Percentiles rank a stretch among this genome's conserved stretches.
Conservation (phyloP, 805 yeast genomes). For the Ogataea paraovalis region DNA sequence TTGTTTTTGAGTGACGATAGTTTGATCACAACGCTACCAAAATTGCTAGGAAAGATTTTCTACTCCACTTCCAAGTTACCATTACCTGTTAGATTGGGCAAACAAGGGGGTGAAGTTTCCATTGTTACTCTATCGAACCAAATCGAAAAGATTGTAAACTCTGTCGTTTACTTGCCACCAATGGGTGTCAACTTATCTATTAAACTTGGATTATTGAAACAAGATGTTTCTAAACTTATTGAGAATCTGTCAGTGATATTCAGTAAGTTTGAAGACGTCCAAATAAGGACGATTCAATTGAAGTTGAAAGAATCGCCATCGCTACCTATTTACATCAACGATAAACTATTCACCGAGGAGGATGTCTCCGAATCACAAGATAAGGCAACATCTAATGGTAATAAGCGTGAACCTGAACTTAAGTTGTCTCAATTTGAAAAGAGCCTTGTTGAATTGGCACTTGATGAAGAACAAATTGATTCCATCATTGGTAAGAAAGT, state of each 20-base stretch:
- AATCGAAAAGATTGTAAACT: slow-evolving; percentile 51
- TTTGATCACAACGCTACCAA: slow-evolving; percentile 75
- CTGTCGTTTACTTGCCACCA: slow-evolving; percentile 64
- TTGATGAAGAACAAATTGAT: slow-evolving; percentile 64
- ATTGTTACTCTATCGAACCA: slow-evolving; percentile 52
- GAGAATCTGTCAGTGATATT: slow-evolving; percentile 59
- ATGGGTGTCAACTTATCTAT: slow-evolving; percentile 66
- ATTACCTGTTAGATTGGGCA: slow-evolving; percentile 51
- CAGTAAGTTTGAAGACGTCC: slow-evolving; percentile 38
- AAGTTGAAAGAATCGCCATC: slow-evolving; percentile 75
- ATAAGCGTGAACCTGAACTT: slow-evolving; percentile 34
- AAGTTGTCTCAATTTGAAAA: slow-evolving; percentile 61
- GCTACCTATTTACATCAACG: slow-evolving; percentile 74
- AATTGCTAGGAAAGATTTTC: slow-evolving; percentile 76
- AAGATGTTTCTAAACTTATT: slow-evolving; percentile 45
- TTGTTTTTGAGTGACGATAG: slow-evolving; percentile 83
- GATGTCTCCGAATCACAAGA: slow-evolving; percentile 39
- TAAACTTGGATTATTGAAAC: slow-evolving; percentile 57
- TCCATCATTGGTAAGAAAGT: slow-evolving; percentile 58
- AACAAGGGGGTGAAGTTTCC: slow-evolving; percentile 33
- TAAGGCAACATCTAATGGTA: slow-evolving; percentile 19
- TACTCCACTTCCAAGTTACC: slow-evolving; percentile 62
- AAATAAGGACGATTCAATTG: slow-evolving; percentile 55
- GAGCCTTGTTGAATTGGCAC: slow-evolving; percentile 77
- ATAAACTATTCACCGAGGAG: slow-evolving; percentile 46